Evolutionary conservation across 2,329 filamentous ascomycete species (phyloP).

Genomic region (Fusarium tjaetaba): DNA sequence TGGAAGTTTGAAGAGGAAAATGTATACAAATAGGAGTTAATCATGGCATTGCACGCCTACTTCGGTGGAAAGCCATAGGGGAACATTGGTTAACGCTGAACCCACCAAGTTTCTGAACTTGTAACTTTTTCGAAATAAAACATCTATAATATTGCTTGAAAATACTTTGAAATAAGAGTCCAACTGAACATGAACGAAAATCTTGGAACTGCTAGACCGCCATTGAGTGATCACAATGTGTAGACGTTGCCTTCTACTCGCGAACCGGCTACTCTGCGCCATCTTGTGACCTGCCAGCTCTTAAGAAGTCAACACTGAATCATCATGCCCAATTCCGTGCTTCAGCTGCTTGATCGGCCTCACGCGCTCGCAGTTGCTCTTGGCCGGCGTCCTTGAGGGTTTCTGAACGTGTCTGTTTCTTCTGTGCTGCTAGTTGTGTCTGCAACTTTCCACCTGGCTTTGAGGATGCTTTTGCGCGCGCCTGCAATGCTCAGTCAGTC

Average conservation of each 20-base stretch:
- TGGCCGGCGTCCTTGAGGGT: slow-evolving; percentile 75
- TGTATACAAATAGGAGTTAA: slow-evolving; percentile 26
- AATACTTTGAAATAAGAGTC: background rate
- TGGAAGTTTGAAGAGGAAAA: background rate
- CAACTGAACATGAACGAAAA: slow-evolving; percentile 5
- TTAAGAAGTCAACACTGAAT: background rate
- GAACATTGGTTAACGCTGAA: slow-evolving; percentile 6
- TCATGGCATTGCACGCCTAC: slow-evolving; percentile 17
- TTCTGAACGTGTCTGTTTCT: slow-evolving; percentile 74
- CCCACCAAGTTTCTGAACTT: background rate
- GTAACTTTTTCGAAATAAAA: background rate
- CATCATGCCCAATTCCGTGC: slow-evolving; percentile 50
- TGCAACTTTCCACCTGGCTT: slow-evolving; percentile 75
- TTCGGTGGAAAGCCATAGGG: background rate
- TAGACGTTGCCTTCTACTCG: background rate
- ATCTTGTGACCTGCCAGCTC: background rate
- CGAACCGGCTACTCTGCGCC: background rate
- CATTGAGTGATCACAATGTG: background rate
- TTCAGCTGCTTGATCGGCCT: slow-evolving; percentile 69
- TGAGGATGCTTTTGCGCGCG: slow-evolving; percentile 69
- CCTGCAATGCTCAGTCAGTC: slow-evolving; percentile 56
- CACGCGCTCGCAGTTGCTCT: slow-evolving; percentile 71
- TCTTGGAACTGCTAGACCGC: background rate
- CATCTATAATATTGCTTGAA: background rate
- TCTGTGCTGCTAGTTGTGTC: slow-evolving; percentile 77